Base-by-base conservation (phyloP, 2,329 filamentous ascomycete genomes). In the Metarhizium sp. region DNA sequence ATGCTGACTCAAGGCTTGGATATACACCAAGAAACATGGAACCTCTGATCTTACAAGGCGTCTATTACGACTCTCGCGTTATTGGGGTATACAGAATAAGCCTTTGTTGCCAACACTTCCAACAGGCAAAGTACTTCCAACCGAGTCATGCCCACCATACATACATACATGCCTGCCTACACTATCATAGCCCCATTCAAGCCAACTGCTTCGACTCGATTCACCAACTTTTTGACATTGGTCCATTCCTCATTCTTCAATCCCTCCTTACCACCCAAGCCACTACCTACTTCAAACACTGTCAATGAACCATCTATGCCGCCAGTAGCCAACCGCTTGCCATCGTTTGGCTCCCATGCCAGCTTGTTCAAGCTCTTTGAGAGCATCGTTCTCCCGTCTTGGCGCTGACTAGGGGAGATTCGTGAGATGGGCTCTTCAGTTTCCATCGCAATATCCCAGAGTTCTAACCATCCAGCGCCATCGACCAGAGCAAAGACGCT, bases 401-500 rank as follows among this genome's bases (percentile, higher is more conserved):
- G 80, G 66, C 86, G 72, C 66, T 78, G 67, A 61, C 82, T 88
- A 1, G 91, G 91, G 52, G 82, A 82, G 61, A 91, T 87, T 61
- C 87, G 86, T 51, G 90, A 88, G 1, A 95, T 84, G 0, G 94
- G 94, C 50, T 97, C 90, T 73, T 99, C 94, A 1, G 88, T 91
- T 71, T 96, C 92, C 20, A 92, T 81, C 13, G 89, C 92, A 52
- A 99, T 82, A 67, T 99, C 95, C 90, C 94, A 99, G 51, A 99
- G 79, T 72, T 99, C 95, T 18, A 99, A 78, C 71, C 85, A 88
- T 34, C 94, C 95, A 2, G 89, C 90, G 38, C 94, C 94, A 63
- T 99, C 95, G 2, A 97, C 94, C 20, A 95, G 83, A 1, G 90
- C 90, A 71, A 99, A 99, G 8, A 99, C 89, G 42, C 91, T 92